A percentile compares a stretch with the other conserved stretches of the same genome.
Evolutionary conservation across 768 basidiomycete species (phyloP).

Genomic region (Lanmaoa rubissima): DNA sequence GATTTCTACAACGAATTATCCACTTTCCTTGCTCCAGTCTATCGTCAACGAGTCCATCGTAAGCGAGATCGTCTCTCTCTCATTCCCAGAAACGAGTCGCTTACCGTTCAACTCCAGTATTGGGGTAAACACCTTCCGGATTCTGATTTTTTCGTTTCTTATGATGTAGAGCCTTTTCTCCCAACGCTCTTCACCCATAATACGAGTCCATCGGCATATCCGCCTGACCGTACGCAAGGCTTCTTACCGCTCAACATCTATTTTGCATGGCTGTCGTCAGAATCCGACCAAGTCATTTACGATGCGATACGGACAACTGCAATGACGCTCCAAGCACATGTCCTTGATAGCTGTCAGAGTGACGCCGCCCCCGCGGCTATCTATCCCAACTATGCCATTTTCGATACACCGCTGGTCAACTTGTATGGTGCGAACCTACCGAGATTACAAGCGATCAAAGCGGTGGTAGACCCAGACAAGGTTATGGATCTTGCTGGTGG

Average conservation of each 20-base stretch:
- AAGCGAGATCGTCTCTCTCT: not conserved
- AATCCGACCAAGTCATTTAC: constrained; percentile 23
- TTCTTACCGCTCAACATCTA: constrained; percentile 49
- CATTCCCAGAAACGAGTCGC: not conserved
- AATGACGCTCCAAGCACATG: constrained; percentile 36
- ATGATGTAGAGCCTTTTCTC: constrained; percentile 50
- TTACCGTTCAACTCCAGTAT: constrained; percentile 12
- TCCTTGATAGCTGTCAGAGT: constrained; percentile 36
- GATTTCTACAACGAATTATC: constrained; percentile 5
- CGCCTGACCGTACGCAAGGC: constrained; percentile 36
- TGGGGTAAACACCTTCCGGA: constrained; percentile 5
- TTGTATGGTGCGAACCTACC: constrained; percentile 47
- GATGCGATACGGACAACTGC: constrained; percentile 38
- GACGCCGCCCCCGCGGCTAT: constrained; percentile 31
- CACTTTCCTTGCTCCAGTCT: constrained; percentile 14
- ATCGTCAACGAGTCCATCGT: constrained; percentile 18
- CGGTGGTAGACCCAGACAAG: constrained; percentile 48
- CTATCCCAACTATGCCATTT: constrained; percentile 61
- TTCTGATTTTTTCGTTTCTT: constrained; percentile 5
- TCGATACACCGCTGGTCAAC: constrained; percentile 43
- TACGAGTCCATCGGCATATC: constrained; percentile 42
- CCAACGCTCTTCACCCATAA: constrained; percentile 39
- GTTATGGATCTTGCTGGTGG: constrained; percentile 67
- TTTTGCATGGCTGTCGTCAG: constrained; percentile 11
- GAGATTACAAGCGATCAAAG: constrained; percentile 41